phyloP scores from a whole-genome alignment of 768 basidiomycete species.

The Flagelloscypha sp. region DNA sequence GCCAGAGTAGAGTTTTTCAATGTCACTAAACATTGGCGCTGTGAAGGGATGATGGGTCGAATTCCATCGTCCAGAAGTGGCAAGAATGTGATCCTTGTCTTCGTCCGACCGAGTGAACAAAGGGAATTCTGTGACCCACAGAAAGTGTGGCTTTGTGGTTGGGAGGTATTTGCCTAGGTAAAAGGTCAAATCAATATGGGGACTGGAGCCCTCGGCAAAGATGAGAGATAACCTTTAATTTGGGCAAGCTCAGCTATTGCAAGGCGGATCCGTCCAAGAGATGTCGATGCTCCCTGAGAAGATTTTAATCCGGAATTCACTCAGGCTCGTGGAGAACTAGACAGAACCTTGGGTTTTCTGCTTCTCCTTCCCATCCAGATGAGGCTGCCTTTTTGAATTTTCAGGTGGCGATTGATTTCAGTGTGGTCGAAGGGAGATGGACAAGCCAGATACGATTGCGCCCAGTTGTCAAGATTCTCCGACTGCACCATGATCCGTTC shows the following conservation, averaged over 20 bases:
- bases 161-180: conserved; percentile 48
- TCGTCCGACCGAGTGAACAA: conserved; percentile 80
- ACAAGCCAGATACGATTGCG: too few species aligned
- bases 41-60: conserved; percentile 96
- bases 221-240: conserved; percentile 34
- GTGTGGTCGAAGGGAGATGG: too few species aligned
- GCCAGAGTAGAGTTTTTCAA: conserved; percentile 66
- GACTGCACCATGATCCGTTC: too few species aligned
- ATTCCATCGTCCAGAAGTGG: conserved; percentile 85
- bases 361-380: too few species aligned
- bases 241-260: conserved; percentile 56
- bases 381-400: too few species aligned
- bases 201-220: conserved; percentile 1
- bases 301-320: too few species aligned
- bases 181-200: conserved; percentile 9
- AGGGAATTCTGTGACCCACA: conserved; percentile 96
- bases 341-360: too few species aligned
- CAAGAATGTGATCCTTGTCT: conserved; percentile 81
- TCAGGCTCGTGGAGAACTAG: too few species aligned
- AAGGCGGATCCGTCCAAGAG: conserved; percentile 69
- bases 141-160: conserved; percentile 62
- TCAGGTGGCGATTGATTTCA: too few species aligned
- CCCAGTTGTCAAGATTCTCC: too few species aligned
- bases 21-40: conserved; percentile 88
- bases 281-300: conserved; percentile 84